A percentile compares a stretch with the other conserved stretches of the same genome.
Conservation (phyloP, 176 grass and related monocot species). For the Zea luxurians region DNA sequence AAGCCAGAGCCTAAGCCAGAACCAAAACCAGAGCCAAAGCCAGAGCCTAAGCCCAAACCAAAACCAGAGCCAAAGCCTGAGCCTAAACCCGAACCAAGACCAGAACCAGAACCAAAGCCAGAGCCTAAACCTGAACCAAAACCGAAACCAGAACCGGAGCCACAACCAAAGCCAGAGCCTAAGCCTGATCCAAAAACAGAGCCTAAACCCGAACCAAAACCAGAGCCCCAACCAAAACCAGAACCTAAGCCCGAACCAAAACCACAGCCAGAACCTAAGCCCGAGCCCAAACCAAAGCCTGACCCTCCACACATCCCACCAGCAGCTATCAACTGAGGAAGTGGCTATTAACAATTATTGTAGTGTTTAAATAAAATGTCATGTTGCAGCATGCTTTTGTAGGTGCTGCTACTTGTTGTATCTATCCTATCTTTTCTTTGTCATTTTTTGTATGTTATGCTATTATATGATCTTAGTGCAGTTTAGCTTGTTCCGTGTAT, state of each 20-base stretch:
- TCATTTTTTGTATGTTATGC: neutral
- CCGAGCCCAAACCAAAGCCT: neutral
- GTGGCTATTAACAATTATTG: neutral
- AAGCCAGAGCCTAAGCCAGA: neutral
- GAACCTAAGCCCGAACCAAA: no score
- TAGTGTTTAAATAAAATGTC: neutral
- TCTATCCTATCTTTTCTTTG: neutral
- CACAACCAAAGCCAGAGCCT: neutral
- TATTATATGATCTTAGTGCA: neutral
- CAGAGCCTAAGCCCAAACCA: neutral
- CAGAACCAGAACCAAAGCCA: rapidly evolving
- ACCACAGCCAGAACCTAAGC: neutral
- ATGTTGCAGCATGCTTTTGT: neutral
- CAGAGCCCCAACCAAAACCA: neutral
- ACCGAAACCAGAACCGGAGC: neutral
- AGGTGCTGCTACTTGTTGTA: neutral
- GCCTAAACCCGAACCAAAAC: neutral
- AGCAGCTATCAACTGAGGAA: neutral
- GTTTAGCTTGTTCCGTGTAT: neutral
- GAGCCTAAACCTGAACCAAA: neutral
- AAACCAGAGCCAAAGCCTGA: neutral
- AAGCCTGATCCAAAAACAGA: rapidly evolving
- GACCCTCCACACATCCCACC: neutral
- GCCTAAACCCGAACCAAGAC: neutral
- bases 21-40: neutral